These are phyloP conservation scores for Huntiella bhutanensis DNA, from an alignment of 2,329 filamentous ascomycete genomes.

Conservation along the genomic window DNA sequence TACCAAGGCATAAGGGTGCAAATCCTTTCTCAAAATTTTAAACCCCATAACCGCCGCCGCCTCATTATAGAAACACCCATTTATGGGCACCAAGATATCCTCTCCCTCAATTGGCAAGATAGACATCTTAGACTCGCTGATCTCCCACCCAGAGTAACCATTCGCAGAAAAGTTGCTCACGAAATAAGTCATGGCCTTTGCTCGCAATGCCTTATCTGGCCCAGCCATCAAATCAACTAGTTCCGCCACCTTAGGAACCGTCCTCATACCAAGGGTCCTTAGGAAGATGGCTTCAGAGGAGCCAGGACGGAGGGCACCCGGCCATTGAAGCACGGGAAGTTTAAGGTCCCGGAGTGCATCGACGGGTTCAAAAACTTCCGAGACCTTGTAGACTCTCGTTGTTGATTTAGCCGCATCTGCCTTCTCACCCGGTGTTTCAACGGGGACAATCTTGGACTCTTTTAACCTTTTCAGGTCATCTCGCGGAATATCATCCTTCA, in stretches of 20 bases:
- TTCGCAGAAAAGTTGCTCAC: slow-evolving; percentile 62
- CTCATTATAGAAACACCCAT: slow-evolving; percentile 66
- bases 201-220: slow-evolving; percentile 37
- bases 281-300: slow-evolving; percentile 63
- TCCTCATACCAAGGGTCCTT: slow-evolving; percentile 49
- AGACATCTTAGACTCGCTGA: slow-evolving; percentile 32
- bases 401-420: slow-evolving; percentile 27
- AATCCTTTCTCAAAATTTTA: slow-evolving; percentile 51
- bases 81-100: slow-evolving; percentile 50
- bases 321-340: slow-evolving; percentile 69
- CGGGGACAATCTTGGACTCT: slow-evolving; percentile 63
- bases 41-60: slow-evolving; percentile 63
- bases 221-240: slow-evolving; percentile 62
- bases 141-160: slow-evolving; percentile 48
- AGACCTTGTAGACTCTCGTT: slow-evolving; percentile 42
- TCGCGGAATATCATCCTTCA: slow-evolving; percentile 68
- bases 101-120: slow-evolving; percentile 59
- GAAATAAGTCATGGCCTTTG: slow-evolving; percentile 62
- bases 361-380: slow-evolving; percentile 66
- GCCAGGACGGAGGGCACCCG: slow-evolving; percentile 42
- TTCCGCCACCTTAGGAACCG: slow-evolving; percentile 51
- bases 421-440: slow-evolving; percentile 40
- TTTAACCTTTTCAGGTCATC: slow-evolving; percentile 65
- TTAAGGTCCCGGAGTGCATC: slow-evolving; percentile 48
- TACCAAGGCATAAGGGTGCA: slow-evolving; percentile 55